Evolutionary conservation across 139 green algal genomes (phyloP).

Genomic region (Picochlorum sp.): DNA sequence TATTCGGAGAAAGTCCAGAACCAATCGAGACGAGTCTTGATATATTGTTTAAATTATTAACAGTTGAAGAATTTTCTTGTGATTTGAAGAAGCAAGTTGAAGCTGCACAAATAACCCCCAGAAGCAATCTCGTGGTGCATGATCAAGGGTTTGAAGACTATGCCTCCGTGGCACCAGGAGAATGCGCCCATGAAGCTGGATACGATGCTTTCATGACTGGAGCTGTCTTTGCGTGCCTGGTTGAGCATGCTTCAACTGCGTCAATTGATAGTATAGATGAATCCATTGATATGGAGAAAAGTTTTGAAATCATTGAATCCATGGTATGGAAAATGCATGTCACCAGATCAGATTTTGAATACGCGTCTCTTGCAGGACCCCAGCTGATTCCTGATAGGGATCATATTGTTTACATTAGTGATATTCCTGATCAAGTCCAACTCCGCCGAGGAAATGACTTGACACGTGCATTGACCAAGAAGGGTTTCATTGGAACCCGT

Average conservation of each 20-base stretch:
- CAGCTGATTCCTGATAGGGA: neutral
- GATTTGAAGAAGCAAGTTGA: neutral
- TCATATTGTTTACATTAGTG: conserved; percentile 1
- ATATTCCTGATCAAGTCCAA: neutral
- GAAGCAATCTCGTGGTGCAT: conserved; percentile 11
- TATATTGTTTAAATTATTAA: neutral
- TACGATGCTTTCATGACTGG: conserved; percentile 76
- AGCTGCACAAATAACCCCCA: neutral
- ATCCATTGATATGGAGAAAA: no score
- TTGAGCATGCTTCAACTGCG: neutral
- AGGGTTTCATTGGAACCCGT: neutral
- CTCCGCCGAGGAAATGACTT: neutral
- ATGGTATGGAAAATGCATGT: conserved; percentile 17
- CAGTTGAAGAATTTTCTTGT: neutral
- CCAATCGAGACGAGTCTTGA: neutral
- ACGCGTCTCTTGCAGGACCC: conserved; percentile 6
- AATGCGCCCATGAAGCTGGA: conserved; percentile 56
- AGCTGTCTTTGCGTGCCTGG: conserved; percentile 16
- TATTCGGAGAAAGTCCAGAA: conserved; percentile 15
- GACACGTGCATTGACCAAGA: neutral
- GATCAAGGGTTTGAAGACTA: conserved; percentile 24
- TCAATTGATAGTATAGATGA: neutral
- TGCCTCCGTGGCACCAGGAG: neutral
- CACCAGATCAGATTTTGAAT: conserved; percentile 13
- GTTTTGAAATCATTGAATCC: neutral